Base-by-base conservation (phyloP, 164 flowering plant genomes). In the Stephania yunnanensis region DNA sequence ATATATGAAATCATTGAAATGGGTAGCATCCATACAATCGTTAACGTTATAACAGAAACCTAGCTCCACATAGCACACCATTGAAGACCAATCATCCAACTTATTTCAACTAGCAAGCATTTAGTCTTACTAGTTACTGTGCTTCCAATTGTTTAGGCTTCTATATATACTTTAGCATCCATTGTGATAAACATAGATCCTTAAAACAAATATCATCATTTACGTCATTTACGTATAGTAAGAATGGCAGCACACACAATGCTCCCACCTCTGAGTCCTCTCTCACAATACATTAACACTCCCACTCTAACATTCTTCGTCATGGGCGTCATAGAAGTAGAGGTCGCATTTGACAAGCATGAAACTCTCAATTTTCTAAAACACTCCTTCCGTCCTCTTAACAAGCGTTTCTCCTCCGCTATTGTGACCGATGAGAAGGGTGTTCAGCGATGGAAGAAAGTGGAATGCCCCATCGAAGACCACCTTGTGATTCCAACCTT, bases 261-360 rank as follows among this genome's bases (percentile, higher is more conserved):
- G 36, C 79, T 77, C 66, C 76, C 79, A 20, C 79, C 79, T 68
- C 73, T 76, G 10, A 76, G 73, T 69, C 78, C 78, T 42, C 61
- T 69, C 55, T 64, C 73, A 30, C 73, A 71, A 25, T 70, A 20
- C 74, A 55, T 76, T 58, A 70, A 76, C 58, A 76, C 69, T 20
- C 46, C 69, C 22, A 71, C 44, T 17, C 69, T 76, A 19, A 45
- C 68, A 1, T 76, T 76, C 19, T 70, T 63, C 30, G 46, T 76
- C 22, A 61, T 58, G 8, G 73, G 67, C 20, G 78, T 76, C 19
- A 46, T 25, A 6, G 78, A 76, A 42, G 29, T 76, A 25, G 78
- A 76, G 42, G 64, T 30, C 10, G 22, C 74, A n/a, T 44, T 76
- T 2, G 46, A 71, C 44, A 64, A 76, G 36, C 9, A 74, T 11